Base-by-base conservation (phyloP, 2,329 filamentous ascomycete species). In the Cryphonectria nitschkei region DNA sequence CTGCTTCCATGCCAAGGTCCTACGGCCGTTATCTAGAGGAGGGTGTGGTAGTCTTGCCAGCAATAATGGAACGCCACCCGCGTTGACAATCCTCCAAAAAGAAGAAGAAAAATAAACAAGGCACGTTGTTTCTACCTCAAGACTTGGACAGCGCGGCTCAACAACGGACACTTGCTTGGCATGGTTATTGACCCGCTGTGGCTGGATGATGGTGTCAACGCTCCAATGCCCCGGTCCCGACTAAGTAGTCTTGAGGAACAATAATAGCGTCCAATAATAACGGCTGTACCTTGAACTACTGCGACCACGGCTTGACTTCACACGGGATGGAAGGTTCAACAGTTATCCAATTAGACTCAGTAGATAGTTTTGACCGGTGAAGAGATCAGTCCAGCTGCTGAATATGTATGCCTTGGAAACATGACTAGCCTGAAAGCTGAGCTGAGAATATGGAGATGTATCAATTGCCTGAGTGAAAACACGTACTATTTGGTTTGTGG, bases 261-360 rank as follows among this genome's bases (percentile, higher is more conserved):
- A 62, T 34, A 62, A 62, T 62, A 62, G 34, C 3, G n/a, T 62
- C 60, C 60, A 62, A 41, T 62, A 22, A 62, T 26, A 39, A 2
- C 8, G 22, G 2, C 14, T 3, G 6, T 34, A 34, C 6, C 34
- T 37, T 43, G 41, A 43, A 2, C 41, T 43, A 13, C 56, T 4
- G n/a, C 1, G 9, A 26, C 1, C 29, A 58, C 26, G 13, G 54
- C 29, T 32, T 50, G 29, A 34, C 26, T 58, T 58, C 54, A 34
- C 26, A 56, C 54, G 26, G 26, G 14, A 34, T 6, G 11, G 3
- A 56, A 29, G 11, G 13, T 56, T 50, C 43, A 16, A 29, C 52
- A 29, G 1, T 14, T 14, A 13, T 29, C 26, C 29, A 58, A 32
- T 58, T 8, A 14, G 8, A 32, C 26, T 19, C 54, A 58, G 13